Base-by-base conservation (phyloP, 148 eudicot genomes). In the Suaeda aralocaspica region DNA sequence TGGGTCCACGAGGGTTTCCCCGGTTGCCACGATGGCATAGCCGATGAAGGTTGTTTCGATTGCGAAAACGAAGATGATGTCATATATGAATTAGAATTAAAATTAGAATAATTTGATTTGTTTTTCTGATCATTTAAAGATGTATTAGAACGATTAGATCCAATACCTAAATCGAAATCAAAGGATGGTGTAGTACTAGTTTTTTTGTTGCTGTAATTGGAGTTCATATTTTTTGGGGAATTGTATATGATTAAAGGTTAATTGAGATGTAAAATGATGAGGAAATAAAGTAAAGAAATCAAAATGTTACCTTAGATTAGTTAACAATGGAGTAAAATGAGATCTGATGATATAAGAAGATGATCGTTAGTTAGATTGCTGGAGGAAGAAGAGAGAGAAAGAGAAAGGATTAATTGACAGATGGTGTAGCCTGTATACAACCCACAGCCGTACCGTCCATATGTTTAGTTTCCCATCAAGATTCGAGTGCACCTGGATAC, bases 1-100 rank as follows among this genome's bases (percentile, higher is more conserved):
- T 89, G 96, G 48, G 91, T 86, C 91, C 96, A 92, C 0, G 97
- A 82, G 8, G 97, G 87, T 58, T 82, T 88, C 30, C 84, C 84
- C 0, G 88, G 91, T 58, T 89, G 96, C 87, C 84, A 82, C 11
- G 81, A 71, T 41, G 90, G 81, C 69, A 82, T 62, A 51, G 84
- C 51, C 18, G 83, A 30, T 45, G 65, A 69, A 4, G 81, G n/a
- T n/a, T n/a, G 68, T 49, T 68, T 83, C 9, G 83, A 52, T 64
- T 76, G 68, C 11, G 85, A 50, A 61, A 55, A 73, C 41, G 87
- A 77, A 29, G 74, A 34, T 46, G 71, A 76, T 58, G 71, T 74
- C 18, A 64, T 59, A 12, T 67, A 77, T 0, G 80, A 61, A 19
- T 49, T 42, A 16, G 88, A 77, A 6, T 82, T 48, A 58, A 76